These are phyloP conservation scores for Haplosporangium gracile DNA, from an alignment of 192 early-diverging fungal species.

Conservation along the genomic window DNA sequence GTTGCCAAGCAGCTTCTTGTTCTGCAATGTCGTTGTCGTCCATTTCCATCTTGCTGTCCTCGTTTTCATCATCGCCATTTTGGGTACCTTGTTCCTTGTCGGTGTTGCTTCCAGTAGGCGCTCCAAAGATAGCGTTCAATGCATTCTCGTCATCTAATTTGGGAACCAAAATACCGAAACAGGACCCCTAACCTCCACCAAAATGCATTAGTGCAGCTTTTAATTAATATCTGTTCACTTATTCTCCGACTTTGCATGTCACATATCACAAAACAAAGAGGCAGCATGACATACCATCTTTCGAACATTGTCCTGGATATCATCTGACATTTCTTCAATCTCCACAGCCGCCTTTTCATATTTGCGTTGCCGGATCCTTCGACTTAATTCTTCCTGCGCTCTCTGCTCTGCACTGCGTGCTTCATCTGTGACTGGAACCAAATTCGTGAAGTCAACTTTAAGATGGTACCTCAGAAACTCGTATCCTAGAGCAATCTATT, in stretches of 20 bases:
- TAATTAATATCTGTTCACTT: background rate
- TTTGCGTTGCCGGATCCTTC: constrained; percentile 44
- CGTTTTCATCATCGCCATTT: constrained; percentile 18
- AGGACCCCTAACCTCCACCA: constrained; percentile 41
- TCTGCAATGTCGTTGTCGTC: constrained; percentile 19
- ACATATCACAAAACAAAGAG: background rate
- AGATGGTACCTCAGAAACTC: constrained; percentile 66
- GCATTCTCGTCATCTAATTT: constrained; percentile 50
- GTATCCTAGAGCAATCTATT: constrained; percentile 65
- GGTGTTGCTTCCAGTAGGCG: constrained; percentile 1
- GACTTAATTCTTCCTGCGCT: constrained; percentile 49
- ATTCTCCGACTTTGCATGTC: background rate
- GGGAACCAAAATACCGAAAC: constrained; percentile 66
- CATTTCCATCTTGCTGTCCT: background rate
- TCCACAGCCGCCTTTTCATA: constrained; percentile 57
- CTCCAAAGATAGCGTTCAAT: constrained; percentile 54
- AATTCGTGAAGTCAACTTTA: constrained; percentile 49
- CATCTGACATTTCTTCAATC: constrained; percentile 52
- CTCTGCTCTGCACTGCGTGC: constrained; percentile 43
- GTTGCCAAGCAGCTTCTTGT: constrained; percentile 10
- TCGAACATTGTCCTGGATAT: constrained; percentile 57
- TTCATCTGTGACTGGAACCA: constrained; percentile 47
- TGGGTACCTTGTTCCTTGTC: background rate
- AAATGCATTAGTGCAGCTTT: background rate
- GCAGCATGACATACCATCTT: constrained; percentile 51